Conservation (phyloP, 805 yeast genomes). For the Jamesozyma gamospora region DNA sequence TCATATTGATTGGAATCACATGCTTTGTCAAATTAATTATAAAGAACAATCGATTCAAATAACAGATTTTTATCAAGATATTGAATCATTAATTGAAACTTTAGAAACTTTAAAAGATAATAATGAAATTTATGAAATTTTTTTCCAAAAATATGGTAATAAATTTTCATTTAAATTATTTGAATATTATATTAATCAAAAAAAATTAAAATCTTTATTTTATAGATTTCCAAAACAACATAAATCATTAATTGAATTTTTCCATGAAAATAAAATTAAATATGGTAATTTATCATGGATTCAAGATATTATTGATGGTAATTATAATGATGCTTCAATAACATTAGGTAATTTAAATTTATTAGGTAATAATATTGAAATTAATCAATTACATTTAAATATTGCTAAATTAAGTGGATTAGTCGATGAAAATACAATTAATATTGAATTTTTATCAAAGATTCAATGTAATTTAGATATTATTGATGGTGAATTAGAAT, state of each 20-base stretch:
- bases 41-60: conserved; percentile 47
- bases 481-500: conserved; percentile 40
- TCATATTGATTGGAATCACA: conserved; percentile 46
- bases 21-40: conserved; percentile 41
- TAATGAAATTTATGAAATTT: conserved; percentile 38
- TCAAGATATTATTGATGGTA: conserved; percentile 42
- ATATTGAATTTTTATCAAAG: conserved; percentile 24
- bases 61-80: conserved; percentile 58
- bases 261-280: conserved; percentile 34
- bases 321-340: conserved; percentile 42
- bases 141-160: conserved; percentile 54
- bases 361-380: conserved; percentile 34
- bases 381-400: conserved; percentile 46
- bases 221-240: conserved; percentile 47
- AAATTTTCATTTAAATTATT: conserved; percentile 59
- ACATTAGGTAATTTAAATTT: conserved; percentile 37
- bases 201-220: conserved; percentile 45
- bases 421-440: conserved; percentile 27
- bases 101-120: conserved; percentile 32
- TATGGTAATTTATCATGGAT: conserved; percentile 65
- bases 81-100: conserved; percentile 48
- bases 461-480: conserved; percentile 43
- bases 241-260: conserved; percentile 41
- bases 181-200: conserved; percentile 43
- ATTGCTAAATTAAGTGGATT: conserved; percentile 61